phyloP scores from a whole-genome alignment of 192 early-diverging fungal species.

The Jimgerdemannia lactiflua region DNA sequence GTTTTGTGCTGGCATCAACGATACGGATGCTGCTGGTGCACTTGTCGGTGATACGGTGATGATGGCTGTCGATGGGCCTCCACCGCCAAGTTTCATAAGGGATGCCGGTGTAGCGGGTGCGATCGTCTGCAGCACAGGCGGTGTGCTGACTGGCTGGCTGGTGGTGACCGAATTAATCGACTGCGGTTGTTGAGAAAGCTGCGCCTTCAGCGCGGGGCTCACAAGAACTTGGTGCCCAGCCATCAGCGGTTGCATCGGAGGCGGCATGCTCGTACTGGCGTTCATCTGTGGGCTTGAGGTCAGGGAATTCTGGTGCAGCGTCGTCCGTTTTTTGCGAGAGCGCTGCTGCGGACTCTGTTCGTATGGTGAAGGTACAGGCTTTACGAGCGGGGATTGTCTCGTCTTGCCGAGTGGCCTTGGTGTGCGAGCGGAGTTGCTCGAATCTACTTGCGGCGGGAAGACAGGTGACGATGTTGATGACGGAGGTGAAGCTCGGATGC shows the following conservation, averaged over 20 bases:
- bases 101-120: conserved; percentile 67
- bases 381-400: conserved; percentile 8
- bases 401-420: conserved; percentile 3
- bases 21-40: neutral
- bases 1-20: no score
- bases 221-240: conserved; percentile 1
- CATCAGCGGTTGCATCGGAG: conserved; percentile 1
- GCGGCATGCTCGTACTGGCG: neutral
- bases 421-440: neutral
- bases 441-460: neutral
- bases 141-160: neutral
- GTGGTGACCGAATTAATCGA: conserved; percentile 8
- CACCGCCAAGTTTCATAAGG: conserved; percentile 56
- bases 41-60: neutral
- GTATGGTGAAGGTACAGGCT: neutral
- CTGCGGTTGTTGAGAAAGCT: neutral
- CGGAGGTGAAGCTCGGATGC: neutral
- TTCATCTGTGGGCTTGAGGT: neutral
- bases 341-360: neutral
- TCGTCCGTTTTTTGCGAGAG: neutral
- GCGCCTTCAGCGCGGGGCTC: neutral
- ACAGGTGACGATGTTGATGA: conserved; percentile 6
- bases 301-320: neutral
- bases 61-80: conserved; percentile 1
- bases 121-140: conserved; percentile 5